These are phyloP conservation scores for Macrolepiota dolichaula DNA, from an alignment of 768 basidiomycete species.

Conservation along the genomic window DNA sequence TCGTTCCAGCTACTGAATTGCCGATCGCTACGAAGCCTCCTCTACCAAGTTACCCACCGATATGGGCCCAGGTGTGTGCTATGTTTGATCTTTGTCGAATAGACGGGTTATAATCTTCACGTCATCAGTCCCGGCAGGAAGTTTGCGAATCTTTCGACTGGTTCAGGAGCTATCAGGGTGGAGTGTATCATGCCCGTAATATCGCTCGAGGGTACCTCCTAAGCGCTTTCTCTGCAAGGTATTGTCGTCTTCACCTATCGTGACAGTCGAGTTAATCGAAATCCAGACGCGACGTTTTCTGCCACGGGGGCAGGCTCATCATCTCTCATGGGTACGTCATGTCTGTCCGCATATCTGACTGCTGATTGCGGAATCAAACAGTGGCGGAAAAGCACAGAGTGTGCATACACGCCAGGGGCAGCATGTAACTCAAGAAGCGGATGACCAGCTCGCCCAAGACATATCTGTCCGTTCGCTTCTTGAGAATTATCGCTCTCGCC, in stretches of 20 bases:
- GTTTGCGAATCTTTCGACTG: slow-evolving; percentile 77
- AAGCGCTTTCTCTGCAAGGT: slow-evolving; percentile 67
- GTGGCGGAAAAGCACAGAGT: slow-evolving; percentile 70
- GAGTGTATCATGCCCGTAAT: slow-evolving; percentile 65
- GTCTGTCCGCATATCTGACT: not conserved
- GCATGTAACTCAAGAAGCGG: slow-evolving; percentile 38
- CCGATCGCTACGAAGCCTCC: slow-evolving; percentile 9
- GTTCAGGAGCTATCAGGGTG: slow-evolving; percentile 76
- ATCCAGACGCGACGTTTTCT: slow-evolving; percentile 65
- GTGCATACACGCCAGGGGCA: slow-evolving; percentile 40
- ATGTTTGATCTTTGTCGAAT: not conserved
- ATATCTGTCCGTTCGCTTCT: slow-evolving; percentile 70
- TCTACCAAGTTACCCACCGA: slow-evolving; percentile 30
- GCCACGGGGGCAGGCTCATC: slow-evolving; percentile 63
- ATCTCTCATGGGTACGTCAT: slow-evolving; percentile 76
- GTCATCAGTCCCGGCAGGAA: slow-evolving; percentile 71
- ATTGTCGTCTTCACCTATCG: not conserved
- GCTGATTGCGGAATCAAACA: slow-evolving; percentile 20
- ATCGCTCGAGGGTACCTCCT: slow-evolving; percentile 75
- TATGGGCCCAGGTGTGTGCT: slow-evolving; percentile 39
- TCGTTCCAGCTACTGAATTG: not conserved
- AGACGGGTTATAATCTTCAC: slow-evolving; percentile 5
- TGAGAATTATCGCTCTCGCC: slow-evolving; percentile 46
- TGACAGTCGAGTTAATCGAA: slow-evolving; percentile 2
- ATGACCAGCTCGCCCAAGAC: slow-evolving; percentile 67